Percentiles rank a stretch among this genome's conserved stretches.
phyloP scores from a whole-genome alignment of 495 filamentous ascomycete species.

The Antarctomyces pellizariae region DNA sequence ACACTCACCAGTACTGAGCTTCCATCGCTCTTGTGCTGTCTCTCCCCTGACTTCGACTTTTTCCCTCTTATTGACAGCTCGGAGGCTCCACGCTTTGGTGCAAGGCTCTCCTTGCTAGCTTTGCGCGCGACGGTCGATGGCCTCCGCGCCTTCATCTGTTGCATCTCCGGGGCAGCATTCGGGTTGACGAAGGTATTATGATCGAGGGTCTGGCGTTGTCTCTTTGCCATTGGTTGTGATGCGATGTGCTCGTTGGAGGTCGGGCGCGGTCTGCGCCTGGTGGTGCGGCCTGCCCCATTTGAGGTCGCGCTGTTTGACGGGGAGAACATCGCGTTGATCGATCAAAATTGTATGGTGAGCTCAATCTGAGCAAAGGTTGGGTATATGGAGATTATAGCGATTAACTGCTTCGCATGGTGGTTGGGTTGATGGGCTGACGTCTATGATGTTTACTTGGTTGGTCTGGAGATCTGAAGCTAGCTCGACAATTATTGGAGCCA shows the following conservation, averaged over 20 bases:
- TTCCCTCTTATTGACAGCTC: conserved; percentile 39
- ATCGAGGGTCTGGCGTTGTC: conserved; percentile 37
- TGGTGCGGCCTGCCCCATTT: conserved; percentile 27
- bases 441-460: no score
- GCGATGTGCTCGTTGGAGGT: conserved; percentile 37
- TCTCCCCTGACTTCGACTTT: conserved; percentile 30
- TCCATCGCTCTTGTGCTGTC: conserved; percentile 30
- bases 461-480: no score
- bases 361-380: no score
- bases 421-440: no score
- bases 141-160: conserved; percentile 23
- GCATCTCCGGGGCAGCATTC: conserved; percentile 21
- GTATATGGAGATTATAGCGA: no score
- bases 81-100: conserved; percentile 17
- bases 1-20: conserved; percentile 36
- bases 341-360: no score
- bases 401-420: no score
- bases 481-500: no score
- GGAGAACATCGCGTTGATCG: conserved; percentile 10
- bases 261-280: conserved; percentile 40
- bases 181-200: conserved; percentile 26
- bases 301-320: conserved; percentile 11
- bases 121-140: conserved; percentile 18
- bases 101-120: conserved; percentile 19
- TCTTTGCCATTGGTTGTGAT: conserved; percentile 44